Conservation (phyloP, 2,329 filamentous ascomycete species). For the Parascedosporium putredinis region DNA sequence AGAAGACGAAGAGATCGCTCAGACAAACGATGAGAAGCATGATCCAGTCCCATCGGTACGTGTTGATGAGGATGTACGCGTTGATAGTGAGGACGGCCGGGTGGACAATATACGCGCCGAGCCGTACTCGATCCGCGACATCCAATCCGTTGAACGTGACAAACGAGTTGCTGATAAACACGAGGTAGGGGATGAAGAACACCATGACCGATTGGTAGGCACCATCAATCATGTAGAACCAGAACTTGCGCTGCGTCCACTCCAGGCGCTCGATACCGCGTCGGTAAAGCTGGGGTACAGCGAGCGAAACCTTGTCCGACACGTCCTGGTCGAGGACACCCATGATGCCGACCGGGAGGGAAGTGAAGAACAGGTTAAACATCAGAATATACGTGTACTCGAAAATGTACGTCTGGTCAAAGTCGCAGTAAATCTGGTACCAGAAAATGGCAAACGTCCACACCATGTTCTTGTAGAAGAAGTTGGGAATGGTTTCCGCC, state of each 20-base stretch:
- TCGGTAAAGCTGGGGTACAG: constrained; percentile 90
- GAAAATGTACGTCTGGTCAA: constrained; percentile 93
- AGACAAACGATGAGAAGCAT: constrained; percentile 73
- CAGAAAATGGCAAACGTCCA: constrained; percentile 97
- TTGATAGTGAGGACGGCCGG: constrained; percentile 85
- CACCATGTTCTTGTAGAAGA: constrained; percentile 99
- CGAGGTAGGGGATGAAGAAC: constrained; percentile 84
- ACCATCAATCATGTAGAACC: constrained; percentile 91
- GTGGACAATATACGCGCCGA: constrained; percentile 80
- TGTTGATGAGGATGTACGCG: constrained; percentile 89
- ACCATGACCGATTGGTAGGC: constrained; percentile 88
- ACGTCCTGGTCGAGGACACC: constrained; percentile 97
- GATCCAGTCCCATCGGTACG: constrained; percentile 96
- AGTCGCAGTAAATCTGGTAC: constrained; percentile 93
- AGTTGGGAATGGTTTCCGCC: constrained; percentile 91
- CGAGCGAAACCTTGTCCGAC: constrained; percentile 83
- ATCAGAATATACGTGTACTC: constrained; percentile 97
- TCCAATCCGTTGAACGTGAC: constrained; percentile 63
- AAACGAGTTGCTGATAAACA: constrained; percentile 60
- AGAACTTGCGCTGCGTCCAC: constrained; percentile 95
- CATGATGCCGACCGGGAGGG: constrained; percentile 87
- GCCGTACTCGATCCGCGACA: constrained; percentile 68
- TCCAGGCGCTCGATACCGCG: constrained; percentile 91
- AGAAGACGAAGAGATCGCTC: constrained; percentile 80
- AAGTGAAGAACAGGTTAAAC: constrained; percentile 96